phyloP scores from a whole-genome alignment of 192 early-diverging fungal species.

The Coemansia sp. region DNA sequence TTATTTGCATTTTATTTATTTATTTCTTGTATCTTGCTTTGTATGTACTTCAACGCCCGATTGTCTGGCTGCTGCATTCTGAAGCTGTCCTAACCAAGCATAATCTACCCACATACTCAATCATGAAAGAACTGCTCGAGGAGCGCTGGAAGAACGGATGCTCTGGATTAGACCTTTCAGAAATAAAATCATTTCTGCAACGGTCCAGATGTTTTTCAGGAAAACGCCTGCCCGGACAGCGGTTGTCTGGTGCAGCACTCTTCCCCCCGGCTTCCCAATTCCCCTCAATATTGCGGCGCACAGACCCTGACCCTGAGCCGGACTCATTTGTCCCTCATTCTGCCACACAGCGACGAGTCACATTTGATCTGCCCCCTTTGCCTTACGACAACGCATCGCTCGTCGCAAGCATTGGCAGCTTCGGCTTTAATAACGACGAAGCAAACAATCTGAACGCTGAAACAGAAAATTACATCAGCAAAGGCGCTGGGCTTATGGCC shows the following conservation, averaged over 20 bases:
- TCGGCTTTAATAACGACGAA: slow-evolving; percentile 12
- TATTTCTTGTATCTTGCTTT: neutral
- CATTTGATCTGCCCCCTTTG: slow-evolving; percentile 23
- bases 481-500: neutral
- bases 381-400: slow-evolving; percentile 1
- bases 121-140: slow-evolving; percentile 8
- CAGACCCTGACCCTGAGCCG: slow-evolving; percentile 6
- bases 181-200: slow-evolving; percentile 34
- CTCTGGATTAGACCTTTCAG: slow-evolving; percentile 27
- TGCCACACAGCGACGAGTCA: slow-evolving; percentile 23
- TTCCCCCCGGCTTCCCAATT: slow-evolving; percentile 11
- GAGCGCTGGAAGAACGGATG: slow-evolving; percentile 18
- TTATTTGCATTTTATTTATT: slow-evolving; percentile 1
- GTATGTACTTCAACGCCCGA: neutral
- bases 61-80: neutral
- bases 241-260: slow-evolving; percentile 1
- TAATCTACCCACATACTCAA: neutral
- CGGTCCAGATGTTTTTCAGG: slow-evolving; percentile 22
- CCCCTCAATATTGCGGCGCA: slow-evolving; percentile 23
- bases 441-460: slow-evolving; percentile 11
- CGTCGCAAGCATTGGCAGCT: slow-evolving; percentile 3
- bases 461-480: slow-evolving; percentile 12
- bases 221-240: slow-evolving; percentile 30
- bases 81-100: too few species aligned
- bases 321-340: neutral